phyloP scores from a whole-genome alignment of 108 stramenopile species.

The Cyclotella baltica region DNA sequence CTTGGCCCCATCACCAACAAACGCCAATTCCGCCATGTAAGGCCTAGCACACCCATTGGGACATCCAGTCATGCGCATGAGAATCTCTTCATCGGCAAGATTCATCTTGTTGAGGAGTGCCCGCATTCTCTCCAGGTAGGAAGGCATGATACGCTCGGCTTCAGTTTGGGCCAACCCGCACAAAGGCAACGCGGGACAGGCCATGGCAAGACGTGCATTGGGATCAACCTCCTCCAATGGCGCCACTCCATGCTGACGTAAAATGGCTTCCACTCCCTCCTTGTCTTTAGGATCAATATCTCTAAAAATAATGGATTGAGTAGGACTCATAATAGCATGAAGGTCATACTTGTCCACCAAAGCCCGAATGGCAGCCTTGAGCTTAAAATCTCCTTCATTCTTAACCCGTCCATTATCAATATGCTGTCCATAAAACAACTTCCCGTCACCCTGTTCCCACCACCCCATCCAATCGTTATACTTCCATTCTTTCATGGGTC shows the following conservation, averaged over 20 bases:
- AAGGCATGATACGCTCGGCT: slow-evolving; percentile 95
- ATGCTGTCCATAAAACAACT: slow-evolving; percentile 94
- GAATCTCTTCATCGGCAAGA: slow-evolving; percentile 91
- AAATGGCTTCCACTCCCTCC: slow-evolving; percentile 82
- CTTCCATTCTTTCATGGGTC: slow-evolving; percentile 86
- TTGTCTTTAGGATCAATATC: slow-evolving; percentile 93
- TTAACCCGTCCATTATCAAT: slow-evolving; percentile 97
- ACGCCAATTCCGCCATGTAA: slow-evolving; percentile 99
- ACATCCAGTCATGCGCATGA: slow-evolving; percentile 98
- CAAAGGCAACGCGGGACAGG: slow-evolving; percentile 96
- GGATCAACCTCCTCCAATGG: slow-evolving; percentile 93
- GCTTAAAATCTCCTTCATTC: slow-evolving; percentile 88
- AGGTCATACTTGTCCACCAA: slow-evolving; percentile 91
- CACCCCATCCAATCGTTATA: slow-evolving; percentile 99
- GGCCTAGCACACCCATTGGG: slow-evolving; percentile 99
- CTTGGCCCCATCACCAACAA: slow-evolving; percentile 96
- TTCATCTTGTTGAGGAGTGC: slow-evolving; percentile 84
- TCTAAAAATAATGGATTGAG: slow-evolving; percentile 92
- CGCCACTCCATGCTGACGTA: slow-evolving; percentile 86
- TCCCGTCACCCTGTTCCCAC: slow-evolving; percentile 98
- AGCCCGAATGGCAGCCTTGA: slow-evolving; percentile 91
- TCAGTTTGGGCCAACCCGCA: slow-evolving; percentile 98
- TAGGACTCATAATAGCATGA: slow-evolving; percentile 92
- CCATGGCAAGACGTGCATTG: slow-evolving; percentile 88
- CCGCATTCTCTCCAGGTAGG: slow-evolving; percentile 88